Percentiles rank a stretch among this genome's conserved stretches.
phyloP scores from a whole-genome alignment of 805 yeast species.

The Saturnispora mendoncae region DNA sequence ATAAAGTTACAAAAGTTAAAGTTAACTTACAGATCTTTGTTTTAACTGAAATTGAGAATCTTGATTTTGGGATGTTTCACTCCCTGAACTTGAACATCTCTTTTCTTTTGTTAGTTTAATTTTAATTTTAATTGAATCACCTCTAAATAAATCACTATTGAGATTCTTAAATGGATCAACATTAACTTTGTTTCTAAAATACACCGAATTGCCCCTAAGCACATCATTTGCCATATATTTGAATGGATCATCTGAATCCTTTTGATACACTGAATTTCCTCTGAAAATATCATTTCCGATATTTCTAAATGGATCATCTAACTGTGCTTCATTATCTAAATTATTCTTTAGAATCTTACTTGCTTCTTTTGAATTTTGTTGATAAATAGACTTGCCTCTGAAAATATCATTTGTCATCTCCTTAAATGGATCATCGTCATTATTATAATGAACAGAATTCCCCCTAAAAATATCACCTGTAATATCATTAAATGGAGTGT shows the following conservation, averaged over 20 bases:
- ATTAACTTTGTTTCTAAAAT: neutral
- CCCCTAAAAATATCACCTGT: neutral
- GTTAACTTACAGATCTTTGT: neutral
- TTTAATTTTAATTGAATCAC: neutral
- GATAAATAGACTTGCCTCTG: neutral
- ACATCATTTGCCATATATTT: neutral
- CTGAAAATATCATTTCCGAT: neutral
- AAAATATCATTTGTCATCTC: slow-evolving; percentile 1
- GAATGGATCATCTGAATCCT: slow-evolving; percentile 1
- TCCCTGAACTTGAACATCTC: slow-evolving; percentile 13
- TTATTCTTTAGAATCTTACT: too few species aligned
- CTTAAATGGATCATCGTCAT: neutral
- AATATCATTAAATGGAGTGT: neutral
- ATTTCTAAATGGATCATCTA: neutral
- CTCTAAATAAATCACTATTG: neutral
- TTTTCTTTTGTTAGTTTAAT: neutral
- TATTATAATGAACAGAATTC: neutral
- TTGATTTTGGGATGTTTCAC: slow-evolving; percentile 1
- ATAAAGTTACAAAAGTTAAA: neutral
- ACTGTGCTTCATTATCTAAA: neutral
- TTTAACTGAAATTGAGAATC: neutral
- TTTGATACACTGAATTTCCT: slow-evolving; percentile 1
- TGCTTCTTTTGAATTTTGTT: too few species aligned
- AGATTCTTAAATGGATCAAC: neutral
- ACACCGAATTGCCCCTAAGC: neutral